Evolutionary conservation across 148 eudicot genomes (phyloP).

Genomic region (Nepenthes mirabilis): DNA sequence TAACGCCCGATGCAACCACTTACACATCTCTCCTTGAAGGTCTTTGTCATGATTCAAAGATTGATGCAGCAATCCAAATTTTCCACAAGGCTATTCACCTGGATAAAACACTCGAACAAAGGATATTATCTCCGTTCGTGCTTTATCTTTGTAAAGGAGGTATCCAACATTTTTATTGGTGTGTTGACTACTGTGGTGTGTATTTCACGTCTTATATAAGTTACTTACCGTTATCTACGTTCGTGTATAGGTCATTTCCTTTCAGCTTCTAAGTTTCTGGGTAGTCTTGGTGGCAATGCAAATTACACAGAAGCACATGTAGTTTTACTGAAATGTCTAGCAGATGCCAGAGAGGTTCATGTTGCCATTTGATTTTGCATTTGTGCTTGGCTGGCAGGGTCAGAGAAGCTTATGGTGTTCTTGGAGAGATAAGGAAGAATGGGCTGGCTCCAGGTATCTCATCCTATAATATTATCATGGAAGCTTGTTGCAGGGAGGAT

Average conservation of each 20-base stretch:
- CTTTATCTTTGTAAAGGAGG: slow-evolving; percentile 65
- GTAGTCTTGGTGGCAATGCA: slow-evolving; percentile 18
- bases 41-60: slow-evolving; percentile 43
- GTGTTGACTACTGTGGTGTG: not conserved
- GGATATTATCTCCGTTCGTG: slow-evolving; percentile 30
- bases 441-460: slow-evolving; percentile 53
- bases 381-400: slow-evolving; percentile 60
- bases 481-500: slow-evolving; percentile 74
- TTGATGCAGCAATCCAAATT: slow-evolving; percentile 39
- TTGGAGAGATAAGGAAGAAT: slow-evolving; percentile 72
- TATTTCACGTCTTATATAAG: not conserved
- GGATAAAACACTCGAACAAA: slow-evolving; percentile 31
- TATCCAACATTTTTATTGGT: slow-evolving; percentile 7
- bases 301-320: slow-evolving; percentile 34
- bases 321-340: slow-evolving; percentile 43
- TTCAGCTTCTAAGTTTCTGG: slow-evolving; percentile 37
- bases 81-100: slow-evolving; percentile 47
- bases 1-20: slow-evolving; percentile 7
- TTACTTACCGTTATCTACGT: too few species aligned
- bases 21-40: slow-evolving; percentile 43
- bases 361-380: slow-evolving; percentile 40
- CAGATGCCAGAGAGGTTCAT: slow-evolving; percentile 36
- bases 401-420: slow-evolving; percentile 56
- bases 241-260: slow-evolving; percentile 41
- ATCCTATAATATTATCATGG: slow-evolving; percentile 65